These are phyloP conservation scores for Clitocybe nebularis DNA, from an alignment of 1,284 basidiomycete species.

Conservation along the genomic window DNA sequence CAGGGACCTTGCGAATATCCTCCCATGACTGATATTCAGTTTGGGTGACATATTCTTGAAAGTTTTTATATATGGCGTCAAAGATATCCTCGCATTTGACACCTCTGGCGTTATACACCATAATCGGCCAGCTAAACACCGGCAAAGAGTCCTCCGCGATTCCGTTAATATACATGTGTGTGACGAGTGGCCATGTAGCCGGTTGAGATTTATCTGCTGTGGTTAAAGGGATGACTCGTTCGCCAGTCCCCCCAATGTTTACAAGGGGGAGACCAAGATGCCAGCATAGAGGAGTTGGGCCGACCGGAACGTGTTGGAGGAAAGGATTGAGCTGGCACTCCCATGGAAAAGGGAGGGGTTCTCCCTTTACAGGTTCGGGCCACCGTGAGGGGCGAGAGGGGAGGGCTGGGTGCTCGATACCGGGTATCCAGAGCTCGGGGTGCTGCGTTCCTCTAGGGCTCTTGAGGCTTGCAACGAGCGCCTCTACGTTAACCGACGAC, in stretches of 20 bases:
- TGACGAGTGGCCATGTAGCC: slow-evolving; percentile 54
- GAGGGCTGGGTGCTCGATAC: slow-evolving; percentile 41
- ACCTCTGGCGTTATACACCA: slow-evolving; percentile 39
- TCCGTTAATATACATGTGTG: slow-evolving; percentile 47
- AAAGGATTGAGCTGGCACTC: slow-evolving; percentile 52
- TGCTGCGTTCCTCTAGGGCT: slow-evolving; percentile 30
- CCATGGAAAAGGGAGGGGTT: slow-evolving; percentile 38
- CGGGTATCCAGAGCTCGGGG: slow-evolving; percentile 46
- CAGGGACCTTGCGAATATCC: slow-evolving; percentile 25
- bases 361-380: slow-evolving; percentile 32
- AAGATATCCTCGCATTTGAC: slow-evolving; percentile 52
- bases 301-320: slow-evolving; percentile 41
- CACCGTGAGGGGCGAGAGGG: slow-evolving; percentile 47
- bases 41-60: slow-evolving; percentile 36
- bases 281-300: slow-evolving; percentile 44
- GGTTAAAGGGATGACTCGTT: slow-evolving; percentile 27
- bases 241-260: slow-evolving; percentile 24
- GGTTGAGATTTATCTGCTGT: slow-evolving; percentile 46
- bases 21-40: slow-evolving; percentile 41
- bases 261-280: slow-evolving; percentile 33
- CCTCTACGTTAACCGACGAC: slow-evolving; percentile 26
- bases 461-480: slow-evolving; percentile 31
- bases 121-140: slow-evolving; percentile 51
- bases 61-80: slow-evolving; percentile 39
- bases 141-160: slow-evolving; percentile 46